Conservation (phyloP, 2,329 filamentous ascomycete species). For the Penicillium sp. region DNA sequence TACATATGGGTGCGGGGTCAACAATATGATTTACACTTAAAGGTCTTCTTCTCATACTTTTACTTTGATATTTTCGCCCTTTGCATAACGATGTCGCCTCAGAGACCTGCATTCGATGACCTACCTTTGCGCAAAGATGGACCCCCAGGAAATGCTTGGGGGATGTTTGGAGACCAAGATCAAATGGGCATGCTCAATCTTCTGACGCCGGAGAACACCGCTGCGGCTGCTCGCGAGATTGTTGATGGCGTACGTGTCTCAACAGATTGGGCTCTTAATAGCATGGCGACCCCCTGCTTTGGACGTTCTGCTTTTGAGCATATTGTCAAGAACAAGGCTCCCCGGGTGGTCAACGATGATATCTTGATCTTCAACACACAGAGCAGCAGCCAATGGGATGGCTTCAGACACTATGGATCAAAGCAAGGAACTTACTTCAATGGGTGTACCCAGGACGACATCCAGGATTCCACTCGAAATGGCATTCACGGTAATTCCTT, state of each 20-base stretch:
- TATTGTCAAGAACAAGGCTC: constrained; percentile 45
- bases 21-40: background rate
- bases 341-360: constrained; percentile 52
- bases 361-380: constrained; percentile 53
- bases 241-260: constrained; percentile 39
- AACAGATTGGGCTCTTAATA: constrained; percentile 53
- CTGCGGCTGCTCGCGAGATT: constrained; percentile 40
- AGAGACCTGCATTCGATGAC: constrained; percentile 34
- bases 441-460: constrained; percentile 32
- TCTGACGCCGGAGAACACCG: constrained; percentile 42
- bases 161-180: constrained; percentile 45
- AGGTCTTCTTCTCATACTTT: background rate
- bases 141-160: constrained; percentile 50
- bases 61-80: background rate
- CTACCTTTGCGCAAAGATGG: constrained; percentile 46
- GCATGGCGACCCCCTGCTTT: constrained; percentile 48
- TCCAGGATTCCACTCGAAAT: constrained; percentile 31
- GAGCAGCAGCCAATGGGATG: constrained; percentile 47
- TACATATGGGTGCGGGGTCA: constrained; percentile 1
- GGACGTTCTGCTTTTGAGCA: constrained; percentile 49
- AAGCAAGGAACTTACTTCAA: constrained; percentile 38
- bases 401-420: constrained; percentile 35
- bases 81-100: constrained; percentile 5
- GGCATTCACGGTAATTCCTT: constrained; percentile 35
- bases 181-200: constrained; percentile 50